A percentile compares a stretch with the other conserved stretches of the same genome.
These are phyloP conservation scores for Cercospora beticola DNA, from an alignment of 2,329 filamentous ascomycete species.

Conservation along the genomic window DNA sequence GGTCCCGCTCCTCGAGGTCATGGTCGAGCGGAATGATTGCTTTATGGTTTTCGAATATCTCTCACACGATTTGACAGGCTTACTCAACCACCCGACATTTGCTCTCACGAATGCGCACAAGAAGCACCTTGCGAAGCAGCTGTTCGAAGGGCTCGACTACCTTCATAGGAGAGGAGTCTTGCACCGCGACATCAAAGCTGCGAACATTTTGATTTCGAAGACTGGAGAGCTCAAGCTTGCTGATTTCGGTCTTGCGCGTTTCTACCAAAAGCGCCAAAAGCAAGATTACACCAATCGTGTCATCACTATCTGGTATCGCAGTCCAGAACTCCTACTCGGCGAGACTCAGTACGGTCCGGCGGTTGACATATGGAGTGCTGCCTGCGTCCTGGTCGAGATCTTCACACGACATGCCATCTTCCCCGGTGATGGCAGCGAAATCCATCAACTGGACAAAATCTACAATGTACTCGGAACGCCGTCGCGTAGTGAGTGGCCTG, in stretches of 20 bases:
- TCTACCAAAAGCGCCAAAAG: slow-evolving; percentile 88
- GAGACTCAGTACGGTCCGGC: slow-evolving; percentile 88
- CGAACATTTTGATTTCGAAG: slow-evolving; percentile 92
- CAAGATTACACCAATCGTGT: slow-evolving; percentile 98
- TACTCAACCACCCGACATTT: slow-evolving; percentile 93
- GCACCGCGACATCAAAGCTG: slow-evolving; percentile 96
- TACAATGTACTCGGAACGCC: slow-evolving; percentile 90
- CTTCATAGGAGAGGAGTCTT: slow-evolving; percentile 90
- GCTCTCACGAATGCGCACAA: slow-evolving; percentile 80
- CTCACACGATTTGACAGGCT: slow-evolving; percentile 89
- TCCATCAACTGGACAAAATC: slow-evolving; percentile 95
- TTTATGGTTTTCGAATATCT: slow-evolving; percentile 99
- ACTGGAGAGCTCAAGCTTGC: slow-evolving; percentile 87
- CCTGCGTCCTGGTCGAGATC: slow-evolving; percentile 94
- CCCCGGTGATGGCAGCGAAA: slow-evolving; percentile 91
- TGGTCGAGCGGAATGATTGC: slow-evolving; percentile 98
- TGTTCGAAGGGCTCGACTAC: slow-evolving; percentile 93
- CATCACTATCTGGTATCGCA: slow-evolving; percentile 97
- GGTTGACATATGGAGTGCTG: slow-evolving; percentile 95
- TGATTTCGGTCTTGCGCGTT: slow-evolving; percentile 92
- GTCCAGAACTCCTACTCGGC: slow-evolving; percentile 83
- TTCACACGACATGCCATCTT: slow-evolving; percentile 94
- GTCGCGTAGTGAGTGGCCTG: slow-evolving; percentile 80
- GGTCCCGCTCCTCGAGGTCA: slow-evolving; percentile 81
- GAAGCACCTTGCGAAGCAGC: slow-evolving; percentile 87